Evolutionary conservation across 1,284 basidiomycete genomes (phyloP).

Genomic region (Apiotrichum veenhuisii): DNA sequence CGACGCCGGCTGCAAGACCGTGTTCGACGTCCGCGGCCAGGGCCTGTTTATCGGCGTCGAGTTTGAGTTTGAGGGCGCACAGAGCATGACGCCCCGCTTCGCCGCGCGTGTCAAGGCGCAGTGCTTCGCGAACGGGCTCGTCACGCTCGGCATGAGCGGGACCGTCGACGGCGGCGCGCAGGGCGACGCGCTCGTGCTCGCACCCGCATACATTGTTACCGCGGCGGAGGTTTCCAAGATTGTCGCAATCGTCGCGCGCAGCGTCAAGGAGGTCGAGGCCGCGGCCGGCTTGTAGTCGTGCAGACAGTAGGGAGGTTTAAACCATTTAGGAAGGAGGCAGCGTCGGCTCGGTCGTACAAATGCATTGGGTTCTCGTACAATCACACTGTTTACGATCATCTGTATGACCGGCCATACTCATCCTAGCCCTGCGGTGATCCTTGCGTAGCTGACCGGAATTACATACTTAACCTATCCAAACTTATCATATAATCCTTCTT

Average conservation of each 20-base stretch:
- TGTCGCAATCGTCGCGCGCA: conserved; percentile 17
- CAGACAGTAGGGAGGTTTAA: too few relatives aligned
- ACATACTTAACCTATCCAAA: too few relatives aligned
- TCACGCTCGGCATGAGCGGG: conserved; percentile 15
- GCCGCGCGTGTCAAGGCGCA: conserved; percentile 26
- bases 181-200: conserved; percentile 29
- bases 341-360: too few relatives aligned
- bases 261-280: conserved; percentile 11
- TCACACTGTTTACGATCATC: too few relatives aligned
- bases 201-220: conserved; percentile 30
- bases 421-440: too few relatives aligned
- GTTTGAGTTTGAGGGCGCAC: conserved; percentile 28
- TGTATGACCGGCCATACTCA: too few relatives aligned
- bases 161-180: conserved; percentile 23
- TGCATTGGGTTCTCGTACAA: neutral
- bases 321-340: too few relatives aligned
- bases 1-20: conserved; percentile 16
- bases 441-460: too few relatives aligned
- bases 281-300: conserved; percentile 5
- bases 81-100: conserved; percentile 24
- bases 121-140: conserved; percentile 28
- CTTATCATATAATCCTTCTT: too few relatives aligned
- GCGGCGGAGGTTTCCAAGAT: conserved; percentile 22
- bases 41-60: conserved; percentile 54
- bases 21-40: conserved; percentile 49